Conservation (phyloP, 306 rosid genomes). For the Castanea mollissima region DNA sequence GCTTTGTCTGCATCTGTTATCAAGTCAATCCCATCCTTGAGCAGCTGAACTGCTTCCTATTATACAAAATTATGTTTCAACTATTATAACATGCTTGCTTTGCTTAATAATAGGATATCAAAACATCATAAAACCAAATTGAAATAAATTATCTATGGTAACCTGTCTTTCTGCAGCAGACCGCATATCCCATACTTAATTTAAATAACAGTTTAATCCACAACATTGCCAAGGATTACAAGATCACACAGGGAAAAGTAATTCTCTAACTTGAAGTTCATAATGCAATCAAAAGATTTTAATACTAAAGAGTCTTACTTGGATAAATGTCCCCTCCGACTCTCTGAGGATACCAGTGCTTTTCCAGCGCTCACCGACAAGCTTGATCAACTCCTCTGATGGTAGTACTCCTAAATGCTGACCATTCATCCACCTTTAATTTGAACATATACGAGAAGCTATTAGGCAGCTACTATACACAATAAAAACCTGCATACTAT, state of each 20-base stretch:
- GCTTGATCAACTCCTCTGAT: slow-evolving; percentile 58
- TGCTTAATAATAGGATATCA: slow-evolving; percentile 3
- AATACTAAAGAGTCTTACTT: slow-evolving; percentile 47
- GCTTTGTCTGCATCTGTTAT: slow-evolving; percentile 73
- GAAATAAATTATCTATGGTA: neutral
- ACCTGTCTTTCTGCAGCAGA: neutral
- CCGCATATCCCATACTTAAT: neutral
- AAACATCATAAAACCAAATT: neutral
- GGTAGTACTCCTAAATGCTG: slow-evolving; percentile 79
- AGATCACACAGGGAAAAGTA: neutral
- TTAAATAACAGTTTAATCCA: slow-evolving; percentile 8
- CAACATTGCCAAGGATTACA: neutral
- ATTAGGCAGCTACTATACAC: neutral
- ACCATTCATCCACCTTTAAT: slow-evolving; percentile 95
- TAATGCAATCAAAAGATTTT: neutral
- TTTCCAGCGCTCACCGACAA: slow-evolving; percentile 79
- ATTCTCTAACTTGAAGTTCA: neutral
- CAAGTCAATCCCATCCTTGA: slow-evolving; percentile 87
- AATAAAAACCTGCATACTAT: neutral
- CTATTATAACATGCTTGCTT: slow-evolving; percentile 5
- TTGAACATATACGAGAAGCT: slow-evolving; percentile 7
- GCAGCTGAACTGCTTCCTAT: slow-evolving; percentile 79
- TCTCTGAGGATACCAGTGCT: slow-evolving; percentile 55
- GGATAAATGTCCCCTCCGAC: slow-evolving; percentile 62
- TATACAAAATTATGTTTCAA: slow-evolving; percentile 9